Evolutionary conservation across 2,329 filamentous ascomycete genomes (phyloP), one percentile per base, ranked within the genome.

Genomic region (Nothopassalora personata): DNA sequence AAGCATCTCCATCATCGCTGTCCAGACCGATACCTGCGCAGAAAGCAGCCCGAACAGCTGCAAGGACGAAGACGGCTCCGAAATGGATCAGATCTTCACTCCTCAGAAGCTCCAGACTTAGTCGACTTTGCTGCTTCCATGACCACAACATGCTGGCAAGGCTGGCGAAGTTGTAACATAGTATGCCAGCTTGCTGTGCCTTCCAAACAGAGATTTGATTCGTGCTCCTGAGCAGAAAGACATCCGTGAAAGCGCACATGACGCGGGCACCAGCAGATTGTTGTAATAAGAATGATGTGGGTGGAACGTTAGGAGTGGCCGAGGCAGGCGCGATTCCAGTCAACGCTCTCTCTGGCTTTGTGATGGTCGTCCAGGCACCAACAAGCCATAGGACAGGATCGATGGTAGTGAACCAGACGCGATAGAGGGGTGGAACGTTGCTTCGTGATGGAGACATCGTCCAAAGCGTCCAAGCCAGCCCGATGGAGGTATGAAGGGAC

Each of bases 141-240:
- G 60, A 47, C 33, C 31, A 49, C 46, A 34, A 56, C 11, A 56
- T 60, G 34, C 62, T 59, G n/a, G 39, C 53, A n/a, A 64, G 33
- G 18, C 62, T 52, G 28, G 52, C 54, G 5, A 61, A 2, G 47
- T 64, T 61, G 15, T 62, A 63, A 28, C 58, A 54, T 23, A 64
- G 28, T 18, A 60, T 50, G 11, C 56, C 59, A 46, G 54, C 59
- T 56, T 64, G 58, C n/a, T 59, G 52, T n/a, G 48, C 47, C 45
- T 63, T 57, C 62, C 62, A 64, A 46, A 61, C 54, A 59, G 59
- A 57, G 18, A 63, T 23, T 9, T 65, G 58, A 19, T 61, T 60
- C 4, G 63, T 63, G 11, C 45, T 45, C 11, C 59, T 33, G 6
- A 63, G 59, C 2, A 65, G 54, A 27, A 60, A 57, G 23, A 61